Conservation (phyloP, 2,329 filamentous ascomycete species). For the Parastagonospora avenae region DNA sequence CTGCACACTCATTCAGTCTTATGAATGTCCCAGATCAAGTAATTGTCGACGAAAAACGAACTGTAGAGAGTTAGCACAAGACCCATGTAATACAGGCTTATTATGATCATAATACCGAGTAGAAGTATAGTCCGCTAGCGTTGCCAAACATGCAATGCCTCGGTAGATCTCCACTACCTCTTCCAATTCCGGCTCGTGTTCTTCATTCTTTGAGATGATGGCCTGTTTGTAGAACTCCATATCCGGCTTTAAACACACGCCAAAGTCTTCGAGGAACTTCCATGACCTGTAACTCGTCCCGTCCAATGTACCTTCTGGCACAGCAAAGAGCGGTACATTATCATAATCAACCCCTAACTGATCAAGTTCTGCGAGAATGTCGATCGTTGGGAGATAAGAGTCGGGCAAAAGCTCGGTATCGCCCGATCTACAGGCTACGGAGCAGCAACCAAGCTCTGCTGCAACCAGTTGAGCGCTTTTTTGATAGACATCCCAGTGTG, state of each 20-base stretch:
- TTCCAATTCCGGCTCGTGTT: background rate
- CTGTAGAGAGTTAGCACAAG: background rate
- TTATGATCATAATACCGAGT: background rate
- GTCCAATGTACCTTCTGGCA: conserved; percentile 6
- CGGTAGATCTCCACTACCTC: conserved; percentile 1
- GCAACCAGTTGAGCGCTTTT: background rate
- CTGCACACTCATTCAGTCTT: background rate
- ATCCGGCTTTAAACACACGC: conserved; percentile 11
- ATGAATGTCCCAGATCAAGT: background rate
- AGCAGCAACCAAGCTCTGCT: background rate
- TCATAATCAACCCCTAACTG: background rate
- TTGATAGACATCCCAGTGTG: conserved; percentile 21
- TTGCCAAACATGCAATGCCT: conserved; percentile 4
- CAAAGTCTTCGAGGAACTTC: conserved; percentile 20
- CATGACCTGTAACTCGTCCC: conserved; percentile 4
- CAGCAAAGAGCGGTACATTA: conserved; percentile 6
- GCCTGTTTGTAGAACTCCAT: conserved; percentile 14
- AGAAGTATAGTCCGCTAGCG: background rate
- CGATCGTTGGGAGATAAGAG: conserved; percentile 15
- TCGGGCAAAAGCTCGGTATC: background rate
- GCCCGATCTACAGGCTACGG: conserved; percentile 11
- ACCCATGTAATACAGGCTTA: background rate
- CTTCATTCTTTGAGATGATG: background rate
- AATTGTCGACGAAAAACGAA: background rate
- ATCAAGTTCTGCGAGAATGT: conserved; percentile 1